These are phyloP conservation scores for Cyclocybe cylindracea DNA, from an alignment of 768 basidiomycete species.

Conservation along the genomic window DNA sequence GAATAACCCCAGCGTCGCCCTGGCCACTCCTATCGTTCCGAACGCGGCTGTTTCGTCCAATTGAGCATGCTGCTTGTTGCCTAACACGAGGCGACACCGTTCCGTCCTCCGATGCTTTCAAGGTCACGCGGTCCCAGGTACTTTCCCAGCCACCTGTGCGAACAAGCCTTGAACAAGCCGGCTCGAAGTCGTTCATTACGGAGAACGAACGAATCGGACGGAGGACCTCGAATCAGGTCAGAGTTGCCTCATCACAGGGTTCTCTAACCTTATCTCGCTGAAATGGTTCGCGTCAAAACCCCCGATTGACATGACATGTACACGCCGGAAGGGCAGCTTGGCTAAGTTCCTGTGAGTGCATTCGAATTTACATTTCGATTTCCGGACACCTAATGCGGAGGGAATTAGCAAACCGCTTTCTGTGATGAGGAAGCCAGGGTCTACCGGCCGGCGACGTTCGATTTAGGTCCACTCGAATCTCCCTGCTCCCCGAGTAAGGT, in stretches of 20 bases:
- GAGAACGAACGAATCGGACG: background rate
- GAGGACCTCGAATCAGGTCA: constrained; percentile 4
- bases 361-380: constrained; percentile 18
- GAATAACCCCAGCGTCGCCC: no score
- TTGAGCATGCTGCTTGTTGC: background rate
- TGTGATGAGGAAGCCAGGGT: constrained; percentile 30
- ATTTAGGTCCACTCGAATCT: constrained; percentile 30
- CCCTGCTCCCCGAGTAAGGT: constrained; percentile 31
- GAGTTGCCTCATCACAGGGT: constrained; percentile 21
- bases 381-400: constrained; percentile 22
- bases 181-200: constrained; percentile 4
- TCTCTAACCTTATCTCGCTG: constrained; percentile 26
- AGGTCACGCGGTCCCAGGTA: constrained; percentile 20
- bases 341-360: constrained; percentile 13
- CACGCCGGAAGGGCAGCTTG: constrained; percentile 22
- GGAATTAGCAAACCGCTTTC: constrained; percentile 16
- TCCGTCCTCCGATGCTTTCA: constrained; percentile 28
- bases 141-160: constrained; percentile 13
- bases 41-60: background rate
- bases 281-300: constrained; percentile 13
- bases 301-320: constrained; percentile 14
- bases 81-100: constrained; percentile 33
- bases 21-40: no score
- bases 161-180: constrained; percentile 8
- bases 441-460: constrained; percentile 31